Conservation (phyloP, 2,329 filamentous ascomycete genomes). For the Eurotiales sp. region DNA sequence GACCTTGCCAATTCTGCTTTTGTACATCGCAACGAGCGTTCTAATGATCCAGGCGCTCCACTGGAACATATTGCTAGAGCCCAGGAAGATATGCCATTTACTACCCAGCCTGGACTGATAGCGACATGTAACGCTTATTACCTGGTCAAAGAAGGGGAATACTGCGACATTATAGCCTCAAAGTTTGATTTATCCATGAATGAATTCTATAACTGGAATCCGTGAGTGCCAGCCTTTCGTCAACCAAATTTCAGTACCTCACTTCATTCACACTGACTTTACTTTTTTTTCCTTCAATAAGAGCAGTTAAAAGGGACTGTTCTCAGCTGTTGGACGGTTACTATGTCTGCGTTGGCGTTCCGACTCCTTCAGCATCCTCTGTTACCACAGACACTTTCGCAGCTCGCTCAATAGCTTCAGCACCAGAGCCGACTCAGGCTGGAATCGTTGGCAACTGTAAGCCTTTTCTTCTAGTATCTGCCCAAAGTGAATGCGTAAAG, state of each 20-base stretch:
- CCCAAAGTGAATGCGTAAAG: background rate
- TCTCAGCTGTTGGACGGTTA: conserved; percentile 7
- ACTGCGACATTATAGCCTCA: background rate
- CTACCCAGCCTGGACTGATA: conserved; percentile 7
- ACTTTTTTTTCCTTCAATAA: background rate
- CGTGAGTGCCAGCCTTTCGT: conserved; percentile 1
- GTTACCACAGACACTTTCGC: background rate
- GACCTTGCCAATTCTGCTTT: too few species aligned
- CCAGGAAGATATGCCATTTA: background rate
- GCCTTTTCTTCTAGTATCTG: background rate
- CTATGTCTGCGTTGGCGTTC: conserved; percentile 11
- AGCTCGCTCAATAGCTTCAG: conserved; percentile 11
- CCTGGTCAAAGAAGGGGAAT: conserved; percentile 4
- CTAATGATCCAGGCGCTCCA: background rate
- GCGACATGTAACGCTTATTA: conserved; percentile 9
- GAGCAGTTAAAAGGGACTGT: conserved; percentile 14
- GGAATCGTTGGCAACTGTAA: conserved; percentile 16
- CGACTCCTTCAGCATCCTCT: background rate
- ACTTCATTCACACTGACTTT: background rate
- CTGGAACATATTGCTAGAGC: background rate
- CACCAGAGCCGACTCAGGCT: conserved; percentile 17
- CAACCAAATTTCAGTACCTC: background rate
- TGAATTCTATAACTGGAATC: conserved; percentile 12
- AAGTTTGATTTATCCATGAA: conserved; percentile 6
- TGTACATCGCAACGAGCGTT: too few species aligned